These are phyloP conservation scores for Eutrema salsugineum DNA, from an alignment of 441 rosid genomes.

Conservation along the genomic window DNA sequence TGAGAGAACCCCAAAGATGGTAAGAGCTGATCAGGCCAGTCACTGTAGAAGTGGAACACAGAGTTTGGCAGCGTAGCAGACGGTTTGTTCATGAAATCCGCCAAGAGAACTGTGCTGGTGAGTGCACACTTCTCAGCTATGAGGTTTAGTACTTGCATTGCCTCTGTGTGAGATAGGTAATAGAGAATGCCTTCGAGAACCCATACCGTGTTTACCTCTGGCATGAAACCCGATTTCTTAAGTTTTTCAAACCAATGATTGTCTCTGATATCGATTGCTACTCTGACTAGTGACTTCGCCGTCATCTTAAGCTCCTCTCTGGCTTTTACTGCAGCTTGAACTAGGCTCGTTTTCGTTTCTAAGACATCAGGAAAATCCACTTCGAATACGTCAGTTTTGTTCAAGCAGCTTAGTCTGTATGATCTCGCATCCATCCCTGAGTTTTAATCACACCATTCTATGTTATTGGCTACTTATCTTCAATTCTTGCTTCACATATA, in stretches of 20 bases:
- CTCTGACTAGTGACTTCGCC: constrained; percentile 74
- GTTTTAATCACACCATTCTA: not conserved
- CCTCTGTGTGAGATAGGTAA: constrained; percentile 73
- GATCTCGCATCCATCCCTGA: constrained; percentile 95
- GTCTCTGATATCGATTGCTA: constrained; percentile 72
- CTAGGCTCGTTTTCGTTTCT: constrained; percentile 57
- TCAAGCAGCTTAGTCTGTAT: constrained; percentile 67
- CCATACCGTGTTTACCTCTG: constrained; percentile 74
- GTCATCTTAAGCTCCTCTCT: constrained; percentile 43
- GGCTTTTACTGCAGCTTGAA: constrained; percentile 52
- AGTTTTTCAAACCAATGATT: constrained; percentile 72
- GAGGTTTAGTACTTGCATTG: constrained; percentile 80
- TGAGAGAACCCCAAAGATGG: constrained; percentile 83
- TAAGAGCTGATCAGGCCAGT: constrained; percentile 90
- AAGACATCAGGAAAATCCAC: constrained; percentile 81
- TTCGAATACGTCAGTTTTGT: constrained; percentile 70
- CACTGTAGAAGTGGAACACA: constrained; percentile 78
- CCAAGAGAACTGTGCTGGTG: constrained; percentile 69
- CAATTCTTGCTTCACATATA: not conserved
- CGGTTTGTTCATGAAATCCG: constrained; percentile 92
- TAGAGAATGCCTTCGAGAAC: constrained; percentile 89
- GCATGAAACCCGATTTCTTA: constrained; percentile 59
- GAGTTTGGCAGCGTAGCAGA: constrained; percentile 70
- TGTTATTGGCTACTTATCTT: not conserved
- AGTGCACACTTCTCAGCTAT: constrained; percentile 64